phyloP scores from a whole-genome alignment of 1,284 basidiomycete genomes.

The Prillingera fragicola region DNA sequence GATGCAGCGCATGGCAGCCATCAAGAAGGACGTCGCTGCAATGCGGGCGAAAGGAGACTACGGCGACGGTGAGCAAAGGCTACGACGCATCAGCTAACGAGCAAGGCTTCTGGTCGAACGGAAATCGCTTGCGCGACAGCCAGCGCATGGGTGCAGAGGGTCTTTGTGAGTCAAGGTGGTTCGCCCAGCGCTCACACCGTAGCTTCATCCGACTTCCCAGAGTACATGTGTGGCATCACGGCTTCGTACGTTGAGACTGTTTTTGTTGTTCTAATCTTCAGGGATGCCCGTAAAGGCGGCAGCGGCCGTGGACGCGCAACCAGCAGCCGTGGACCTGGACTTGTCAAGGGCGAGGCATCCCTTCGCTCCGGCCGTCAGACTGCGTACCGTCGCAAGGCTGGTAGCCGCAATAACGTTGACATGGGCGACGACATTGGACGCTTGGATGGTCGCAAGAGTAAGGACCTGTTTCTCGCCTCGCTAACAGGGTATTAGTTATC shows the following conservation, averaged over 20 bases:
- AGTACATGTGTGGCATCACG: slow-evolving; percentile 43
- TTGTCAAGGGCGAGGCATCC: slow-evolving; percentile 41
- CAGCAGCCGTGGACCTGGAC: slow-evolving; percentile 21
- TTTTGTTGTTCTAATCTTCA: slow-evolving; percentile 1
- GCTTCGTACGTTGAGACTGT: slow-evolving; percentile 22
- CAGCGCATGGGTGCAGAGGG: slow-evolving; percentile 38
- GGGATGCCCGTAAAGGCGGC: slow-evolving; percentile 35
- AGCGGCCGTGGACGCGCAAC: slow-evolving; percentile 18
- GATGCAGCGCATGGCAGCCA: slow-evolving; percentile 37
- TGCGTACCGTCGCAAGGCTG: slow-evolving; percentile 34
- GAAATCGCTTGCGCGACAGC: slow-evolving; percentile 35
- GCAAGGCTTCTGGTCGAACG: slow-evolving; percentile 44
- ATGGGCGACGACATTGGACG: slow-evolving; percentile 37
- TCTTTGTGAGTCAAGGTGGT: slow-evolving; percentile 21
- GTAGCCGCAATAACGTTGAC: slow-evolving; percentile 30
- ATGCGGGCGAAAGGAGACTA: slow-evolving; percentile 42
- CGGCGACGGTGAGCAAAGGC: slow-evolving; percentile 39
- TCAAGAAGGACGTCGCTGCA: slow-evolving; percentile 37
- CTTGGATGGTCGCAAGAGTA: slow-evolving; percentile 35
- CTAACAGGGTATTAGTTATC: too few relatives aligned
- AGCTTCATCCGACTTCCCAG: slow-evolving; percentile 39
- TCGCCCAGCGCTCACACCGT: not conserved
- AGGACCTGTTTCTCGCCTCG: slow-evolving; percentile 2
- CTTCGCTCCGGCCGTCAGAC: slow-evolving; percentile 42
- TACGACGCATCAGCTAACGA: not conserved